A percentile compares a stretch with the other conserved stretches of the same genome.
Evolutionary conservation across 257 asterid genomes (phyloP).

Genomic region (Agastache rugosa): DNA sequence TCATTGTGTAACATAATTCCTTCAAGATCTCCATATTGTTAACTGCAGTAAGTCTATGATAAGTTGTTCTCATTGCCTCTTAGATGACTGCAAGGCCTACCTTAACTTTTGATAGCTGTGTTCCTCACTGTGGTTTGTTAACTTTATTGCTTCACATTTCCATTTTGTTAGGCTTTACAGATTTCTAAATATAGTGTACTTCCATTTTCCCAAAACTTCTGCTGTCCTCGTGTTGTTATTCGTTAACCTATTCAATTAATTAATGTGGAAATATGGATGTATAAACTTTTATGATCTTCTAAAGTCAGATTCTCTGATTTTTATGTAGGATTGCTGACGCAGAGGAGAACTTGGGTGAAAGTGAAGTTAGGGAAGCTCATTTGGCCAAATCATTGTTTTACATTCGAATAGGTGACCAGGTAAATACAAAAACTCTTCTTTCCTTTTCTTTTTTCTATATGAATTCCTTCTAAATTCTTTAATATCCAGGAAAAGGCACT

Average conservation of each 20-base stretch:
- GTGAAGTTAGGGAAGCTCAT: conserved; percentile 97
- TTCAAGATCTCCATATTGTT: no score
- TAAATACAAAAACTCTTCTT: not conserved
- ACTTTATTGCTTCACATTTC: conserved; percentile 2
- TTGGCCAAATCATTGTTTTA: conserved; percentile 82
- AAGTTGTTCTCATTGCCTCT: no score
- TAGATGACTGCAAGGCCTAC: conserved; percentile 4
- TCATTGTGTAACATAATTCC: not conserved
- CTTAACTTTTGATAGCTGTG: not conserved
- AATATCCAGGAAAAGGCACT: conserved; percentile 83
- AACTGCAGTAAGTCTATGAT: no score
- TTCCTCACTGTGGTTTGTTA: not conserved
- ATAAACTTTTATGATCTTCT: not conserved
- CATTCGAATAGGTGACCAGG: conserved; percentile 83
- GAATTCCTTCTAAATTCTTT: conserved; percentile 23
- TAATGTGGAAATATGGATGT: not conserved
- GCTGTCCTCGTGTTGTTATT: not conserved
- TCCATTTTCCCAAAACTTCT: not conserved
- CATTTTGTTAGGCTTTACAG: conserved; percentile 13
- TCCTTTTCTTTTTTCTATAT: not conserved
- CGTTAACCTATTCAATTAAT: conserved; percentile 1
- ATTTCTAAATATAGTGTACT: not conserved
- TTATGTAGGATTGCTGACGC: conserved; percentile 85
- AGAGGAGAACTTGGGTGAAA: conserved; percentile 94
- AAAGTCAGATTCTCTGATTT: conserved; percentile 28